Evolutionary conservation across 257 asterid genomes (phyloP), one percentile per base, ranked within the genome.

Genomic region (Nicotiana obtusifolia): DNA sequence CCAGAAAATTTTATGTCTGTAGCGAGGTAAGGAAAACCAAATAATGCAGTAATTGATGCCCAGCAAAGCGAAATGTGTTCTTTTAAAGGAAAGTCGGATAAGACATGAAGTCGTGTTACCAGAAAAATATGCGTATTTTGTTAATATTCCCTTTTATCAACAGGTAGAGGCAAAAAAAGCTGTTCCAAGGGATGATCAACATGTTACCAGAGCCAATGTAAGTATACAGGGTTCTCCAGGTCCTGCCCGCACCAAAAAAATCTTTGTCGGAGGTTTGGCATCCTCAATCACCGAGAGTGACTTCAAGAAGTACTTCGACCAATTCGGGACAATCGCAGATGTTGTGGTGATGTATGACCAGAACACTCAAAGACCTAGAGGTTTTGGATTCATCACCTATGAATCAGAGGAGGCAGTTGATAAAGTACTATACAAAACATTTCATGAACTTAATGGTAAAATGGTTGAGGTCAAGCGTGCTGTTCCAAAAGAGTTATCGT

Each of bases 161-260:
- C 88, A 94, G 98, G 98, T 94, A 85, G 98, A 94, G 84, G 97
- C 97, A 79, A 93, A 93, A 87, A 94, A 91, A 87, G 98, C 97
- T 84, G 97, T 94, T 80, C 98, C 98, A 24, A 91, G 93, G 84
- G 97, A 95, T 24, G 97, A 91, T 82, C 92, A 89, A 64, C 87
- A 80, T 52, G 75, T 82, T 37, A 88, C 57, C 81, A 84, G 87
- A 84, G 86, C 85, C 88, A 87, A 44, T 49, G 85, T 87, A 77
- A 91, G 92, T 84, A 82, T 87, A 82, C 97, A 89, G 20, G 90
- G 92, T 11, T 93, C 96, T 49, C 97, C 98, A 10, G 82, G 95
- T 84, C 94, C 93, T 19, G 85, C 87, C 61, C 97, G 91, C 76
- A 91, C 98, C 61, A 92, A 90, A 84, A 94, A 94, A 87, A 93